Conservation (phyloP, 1,284 basidiomycete genomes). For the Ustilago crameri region DNA sequence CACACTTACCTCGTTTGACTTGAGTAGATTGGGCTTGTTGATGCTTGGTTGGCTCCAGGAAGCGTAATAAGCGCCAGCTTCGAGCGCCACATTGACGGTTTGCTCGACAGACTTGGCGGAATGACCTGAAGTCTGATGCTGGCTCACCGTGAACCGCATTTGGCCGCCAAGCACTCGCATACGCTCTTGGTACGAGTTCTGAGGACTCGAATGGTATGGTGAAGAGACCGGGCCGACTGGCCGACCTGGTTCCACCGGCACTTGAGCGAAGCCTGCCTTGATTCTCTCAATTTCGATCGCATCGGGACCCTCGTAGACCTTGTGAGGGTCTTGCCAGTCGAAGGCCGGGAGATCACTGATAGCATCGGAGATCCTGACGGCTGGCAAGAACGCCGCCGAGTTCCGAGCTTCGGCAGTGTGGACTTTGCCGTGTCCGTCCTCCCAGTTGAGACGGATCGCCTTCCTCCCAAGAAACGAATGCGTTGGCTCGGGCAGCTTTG, state of each 20-base stretch:
- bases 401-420: not conserved
- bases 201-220: slow-evolving; percentile 4
- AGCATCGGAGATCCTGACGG: slow-evolving; percentile 18
- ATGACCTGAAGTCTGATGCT: slow-evolving; percentile 34
- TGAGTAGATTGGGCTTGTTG: slow-evolving; percentile 27
- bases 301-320: slow-evolving; percentile 21
- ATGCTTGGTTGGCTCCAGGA: slow-evolving; percentile 20
- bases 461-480: slow-evolving; percentile 23
- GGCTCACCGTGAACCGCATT: not conserved
- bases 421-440: not conserved
- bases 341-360: slow-evolving; percentile 32
- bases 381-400: slow-evolving; percentile 9
- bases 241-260: slow-evolving; percentile 2
- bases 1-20: slow-evolving; percentile 6
- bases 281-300: slow-evolving; percentile 11
- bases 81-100: slow-evolving; percentile 37
- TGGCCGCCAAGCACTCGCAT: slow-evolving; percentile 18
- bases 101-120: slow-evolving; percentile 13
- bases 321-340: slow-evolving; percentile 44
- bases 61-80: slow-evolving; percentile 19
- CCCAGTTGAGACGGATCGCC: slow-evolving; percentile 12
- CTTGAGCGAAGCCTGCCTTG: slow-evolving; percentile 13
- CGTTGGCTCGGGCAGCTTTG: slow-evolving; percentile 21
- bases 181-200: slow-evolving; percentile 31
- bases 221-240: not conserved